Evolutionary conservation across 1,284 basidiomycete genomes (phyloP), one percentile per base, ranked within the genome.

Genomic region (Tausonia pullulans): DNA sequence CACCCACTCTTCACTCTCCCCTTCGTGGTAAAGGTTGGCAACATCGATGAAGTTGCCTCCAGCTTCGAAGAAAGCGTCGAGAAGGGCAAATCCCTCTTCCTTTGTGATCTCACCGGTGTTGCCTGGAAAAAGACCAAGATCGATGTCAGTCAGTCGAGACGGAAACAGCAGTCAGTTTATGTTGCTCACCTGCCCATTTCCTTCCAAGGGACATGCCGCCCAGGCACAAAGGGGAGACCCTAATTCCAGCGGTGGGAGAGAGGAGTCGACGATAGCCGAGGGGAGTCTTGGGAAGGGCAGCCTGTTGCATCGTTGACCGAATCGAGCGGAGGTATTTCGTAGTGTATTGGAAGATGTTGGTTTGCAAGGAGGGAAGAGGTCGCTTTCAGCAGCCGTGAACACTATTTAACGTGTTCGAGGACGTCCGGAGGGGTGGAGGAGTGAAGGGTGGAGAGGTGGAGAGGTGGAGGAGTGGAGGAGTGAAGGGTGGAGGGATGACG

Each of bases 181-280:
- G 77, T 74, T 63, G 78, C 72, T 16, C 79, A 80, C 62, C 81
- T 72, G 54, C 51, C 5, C 74, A 14, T 5, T 6, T 9, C 16
- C 44, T 58, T 46, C 43, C 44, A 14, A 43, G 39, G 39, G 5
- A 76, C 80, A 81, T 81, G 11, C 76, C 79, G 11, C 81, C 81
- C 7, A 82, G 74, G 66, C 74, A 76, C 11, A 82, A 71, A 0
- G 81, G 81, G 5, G 80, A 81, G 50, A 82, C 81, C 66, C 76
- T 72, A 52, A 80, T 67, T 11, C 78, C 76, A 13, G 77, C 78
- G 46, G 73, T 74, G n/a, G 79, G 79, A 1, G 77, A 72, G 10
- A 81, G 73, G 53, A 78, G 71, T 46, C 79, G 74, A 69, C 78
- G 78, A 61, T 75, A 72, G 3, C 69, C 71, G 48, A 79, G 69